Base-by-base conservation (phyloP, 2,329 filamentous ascomycete species). In the Calonectria crousiana region DNA sequence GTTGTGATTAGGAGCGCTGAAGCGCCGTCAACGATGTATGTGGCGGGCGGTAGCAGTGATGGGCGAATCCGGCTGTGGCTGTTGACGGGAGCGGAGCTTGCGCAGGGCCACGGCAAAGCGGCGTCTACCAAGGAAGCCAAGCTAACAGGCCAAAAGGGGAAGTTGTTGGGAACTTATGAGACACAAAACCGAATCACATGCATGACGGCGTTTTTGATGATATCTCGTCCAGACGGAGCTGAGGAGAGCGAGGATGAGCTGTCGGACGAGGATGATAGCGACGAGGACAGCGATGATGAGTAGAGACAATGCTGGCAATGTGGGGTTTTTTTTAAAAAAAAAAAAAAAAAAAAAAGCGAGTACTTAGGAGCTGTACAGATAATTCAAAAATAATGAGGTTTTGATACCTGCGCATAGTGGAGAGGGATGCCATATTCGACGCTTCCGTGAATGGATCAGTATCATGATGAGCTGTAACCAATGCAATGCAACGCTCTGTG, bases 171-270 rank as follows among this genome's bases (percentile, higher is more conserved):
- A 20, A 92, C 90, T 38, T 97, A 97, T 81, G 93, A 96, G 84
- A 98, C 96, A 28, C 92, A 93, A 58, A 96, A 96, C 83, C 89
- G 97, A 71, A 95, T 98, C 78, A 98, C 96, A 47, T 98, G 97
- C 83, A 82, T 98, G 80, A 92, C 92, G 79, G 93, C 93, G 28
- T 98, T 98, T 86, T 87, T 95, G 76, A 97, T 98, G 95, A 90
- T 94, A 84, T 90, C 92, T 79, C 87, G 89, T 60, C 90, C 91
- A 20, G 91, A 92, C 51, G 90, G 89, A 28, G 87, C 88, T 56
- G 92, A 92, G 78, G 91, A 91, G 23, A 91, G 88, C 80, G 91
- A 91, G 71, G 87, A 87, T 60, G 88, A 89, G 76, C 85, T 84
- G 52, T 88, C 85, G 20, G 84, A 85, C 38, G 87, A 86, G 14